These are phyloP conservation scores for Chaetomium strumarium DNA, from an alignment of 2,329 filamentous ascomycete species.

Conservation along the genomic window DNA sequence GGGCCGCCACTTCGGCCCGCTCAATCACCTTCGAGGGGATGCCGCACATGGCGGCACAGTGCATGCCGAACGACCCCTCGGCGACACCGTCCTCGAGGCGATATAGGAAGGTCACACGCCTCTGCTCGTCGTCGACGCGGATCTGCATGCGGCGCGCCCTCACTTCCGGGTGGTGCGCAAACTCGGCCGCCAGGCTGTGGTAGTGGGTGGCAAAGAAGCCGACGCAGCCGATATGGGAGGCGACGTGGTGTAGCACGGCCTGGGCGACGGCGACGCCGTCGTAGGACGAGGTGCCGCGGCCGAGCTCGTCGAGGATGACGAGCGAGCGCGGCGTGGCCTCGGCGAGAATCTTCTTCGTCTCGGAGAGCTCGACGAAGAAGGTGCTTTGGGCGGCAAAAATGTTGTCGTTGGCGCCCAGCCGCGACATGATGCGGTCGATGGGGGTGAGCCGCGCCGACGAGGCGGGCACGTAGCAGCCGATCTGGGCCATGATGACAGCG, in stretches of 20 bases:
- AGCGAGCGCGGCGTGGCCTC: conserved; percentile 91
- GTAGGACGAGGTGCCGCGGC: conserved; percentile 89
- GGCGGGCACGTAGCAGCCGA: conserved; percentile 88
- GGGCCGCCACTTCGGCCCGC: conserved; percentile 79
- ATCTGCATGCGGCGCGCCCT: conserved; percentile 87
- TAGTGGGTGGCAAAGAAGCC: conserved; percentile 99
- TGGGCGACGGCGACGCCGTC: conserved; percentile 96
- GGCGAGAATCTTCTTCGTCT: conserved; percentile 95
- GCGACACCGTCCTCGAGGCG: conserved; percentile 89
- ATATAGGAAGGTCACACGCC: conserved; percentile 94
- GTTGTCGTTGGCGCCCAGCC: conserved; percentile 95
- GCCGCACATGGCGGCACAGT: conserved; percentile 97
- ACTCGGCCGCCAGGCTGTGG: conserved; percentile 87
- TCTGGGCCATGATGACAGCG: conserved; percentile 94
- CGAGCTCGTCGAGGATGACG: conserved; percentile 94
- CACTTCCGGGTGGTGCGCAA: conserved; percentile 83
- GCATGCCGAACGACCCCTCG: conserved; percentile 97
- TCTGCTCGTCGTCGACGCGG: conserved; percentile 75
- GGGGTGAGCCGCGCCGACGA: conserved; percentile 77
- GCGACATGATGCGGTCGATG: conserved; percentile 96
- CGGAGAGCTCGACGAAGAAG: conserved; percentile 94
- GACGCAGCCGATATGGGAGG: conserved; percentile 84
- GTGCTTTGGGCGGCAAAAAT: conserved; percentile 97
- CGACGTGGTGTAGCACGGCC: conserved; percentile 92
- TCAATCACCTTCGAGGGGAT: conserved; percentile 79